Base-by-base conservation (phyloP, 2,329 filamentous ascomycete genomes). In the Talaromyces sp. region DNA sequence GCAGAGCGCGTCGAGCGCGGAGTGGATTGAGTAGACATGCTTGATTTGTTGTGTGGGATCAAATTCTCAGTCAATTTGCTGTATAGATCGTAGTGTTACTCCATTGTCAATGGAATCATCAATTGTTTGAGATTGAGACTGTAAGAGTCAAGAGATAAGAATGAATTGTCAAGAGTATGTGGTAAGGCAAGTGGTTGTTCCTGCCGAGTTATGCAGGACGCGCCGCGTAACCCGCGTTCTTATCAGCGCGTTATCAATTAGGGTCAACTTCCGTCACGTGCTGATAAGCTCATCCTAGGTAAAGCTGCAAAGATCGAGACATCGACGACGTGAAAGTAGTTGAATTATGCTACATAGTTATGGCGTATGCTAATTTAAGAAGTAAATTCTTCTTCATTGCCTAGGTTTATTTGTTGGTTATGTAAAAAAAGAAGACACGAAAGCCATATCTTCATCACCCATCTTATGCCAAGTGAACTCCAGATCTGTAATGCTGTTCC, bases 11-110 rank as follows among this genome's bases (percentile, higher is more conserved):
- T 60, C 27, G 64, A 63, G 64, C 61, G 65, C 50, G 65, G 65
- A 47, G 65, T 66, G 22, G 61, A 66, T 16, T 50, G 65, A 52
- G 60, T 22, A 56, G 65, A 60, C 65, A 66, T 66, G 33, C 22
- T 59, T 27, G 39, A 59, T 27, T 1, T n/a, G 39, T 3, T 41
- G 6, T 41, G 16, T 31, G n/a, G 9, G 9, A 16, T 39, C 3
- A 31, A 33, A 9, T 19, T 1, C 7, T 45, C 7, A 45, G 9
- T 19, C 3, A 31, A 37, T 1, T 56, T 47, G 61, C 49, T 13
- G 1, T 13, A 3, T 11, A 50, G 24, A 14, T 24, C 6, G 31
- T 39, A 13, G 33, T 13, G 14, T 56, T 56, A 56, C 39, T 22
- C 31, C 52, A 37, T 56, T 22, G 52, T 22, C 19, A 3, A 19